phyloP scores from a whole-genome alignment of 176 grass and related monocot species.

The Triticum turgidum region DNA sequence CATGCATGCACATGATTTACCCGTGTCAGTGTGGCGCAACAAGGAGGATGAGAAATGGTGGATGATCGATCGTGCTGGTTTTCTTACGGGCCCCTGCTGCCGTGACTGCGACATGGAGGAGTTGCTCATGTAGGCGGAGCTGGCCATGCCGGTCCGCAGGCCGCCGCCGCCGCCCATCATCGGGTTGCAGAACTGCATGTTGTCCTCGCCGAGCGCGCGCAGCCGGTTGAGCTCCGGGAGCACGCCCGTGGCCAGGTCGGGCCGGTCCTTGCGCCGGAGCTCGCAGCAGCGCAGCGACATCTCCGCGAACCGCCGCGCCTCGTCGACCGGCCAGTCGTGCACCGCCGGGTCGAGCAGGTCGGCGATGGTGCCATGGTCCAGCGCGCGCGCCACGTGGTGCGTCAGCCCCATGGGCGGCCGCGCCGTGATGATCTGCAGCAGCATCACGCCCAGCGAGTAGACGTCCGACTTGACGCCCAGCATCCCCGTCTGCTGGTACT shows the following conservation, averaged over 20 bases:
- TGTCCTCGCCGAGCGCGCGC: constrained; percentile 59
- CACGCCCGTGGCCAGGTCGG: constrained; percentile 69
- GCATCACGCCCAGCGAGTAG: constrained; percentile 88
- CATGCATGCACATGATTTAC: neutral
- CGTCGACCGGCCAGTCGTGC: constrained; percentile 71
- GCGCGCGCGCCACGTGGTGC: constrained; percentile 59
- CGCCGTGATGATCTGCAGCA: constrained; percentile 83
- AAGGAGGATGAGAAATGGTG: neutral
- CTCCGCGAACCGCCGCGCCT: constrained; percentile 58
- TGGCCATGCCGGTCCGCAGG: constrained; percentile 5
- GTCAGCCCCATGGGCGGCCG: constrained; percentile 78
- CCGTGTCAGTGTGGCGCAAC: neutral
- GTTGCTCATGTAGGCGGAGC: constrained; percentile 34
- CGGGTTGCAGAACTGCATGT: constrained; percentile 38
- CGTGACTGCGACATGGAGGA: constrained; percentile 17
- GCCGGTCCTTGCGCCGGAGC: constrained; percentile 74
- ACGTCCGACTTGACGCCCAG: constrained; percentile 91
- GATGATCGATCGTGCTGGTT: neutral
- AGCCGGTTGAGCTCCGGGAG: constrained; percentile 67
- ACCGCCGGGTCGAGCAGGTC: constrained; percentile 67
- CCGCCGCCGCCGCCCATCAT: neutral
- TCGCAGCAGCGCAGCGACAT: constrained; percentile 69
- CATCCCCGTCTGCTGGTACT: constrained; percentile 95
- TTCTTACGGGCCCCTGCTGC: constrained; percentile 20
- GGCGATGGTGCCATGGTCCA: constrained; percentile 59